Conservation (phyloP, 164 flowering plant species). For the Magnolia officinalis region DNA sequence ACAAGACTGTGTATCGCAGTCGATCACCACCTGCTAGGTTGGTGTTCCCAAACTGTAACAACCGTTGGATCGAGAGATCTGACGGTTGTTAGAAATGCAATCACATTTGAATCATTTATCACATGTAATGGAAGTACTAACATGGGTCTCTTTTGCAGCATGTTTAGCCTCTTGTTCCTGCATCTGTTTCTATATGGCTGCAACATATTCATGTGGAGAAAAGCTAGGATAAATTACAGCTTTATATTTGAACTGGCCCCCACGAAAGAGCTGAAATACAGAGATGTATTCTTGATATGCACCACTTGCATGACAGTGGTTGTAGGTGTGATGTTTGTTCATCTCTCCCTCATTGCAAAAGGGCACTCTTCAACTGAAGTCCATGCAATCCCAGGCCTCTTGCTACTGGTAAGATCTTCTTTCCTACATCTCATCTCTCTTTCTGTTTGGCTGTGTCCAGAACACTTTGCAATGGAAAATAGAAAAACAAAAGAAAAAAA, state of each 20-base stretch:
- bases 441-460: no score
- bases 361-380: constrained; percentile 57
- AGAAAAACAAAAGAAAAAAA: no score
- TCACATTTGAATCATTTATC: not conserved
- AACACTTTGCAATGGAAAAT: no score
- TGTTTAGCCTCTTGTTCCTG: constrained; percentile 84
- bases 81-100: not conserved
- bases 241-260: constrained; percentile 83
- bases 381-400: constrained; percentile 75
- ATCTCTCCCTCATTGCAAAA: constrained; percentile 60
- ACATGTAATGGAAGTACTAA: not conserved
- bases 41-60: not conserved
- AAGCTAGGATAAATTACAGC: constrained; percentile 75
- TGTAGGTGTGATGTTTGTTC: constrained; percentile 73
- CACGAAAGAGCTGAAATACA: constrained; percentile 81
- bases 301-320: constrained; percentile 72
- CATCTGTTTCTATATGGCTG: constrained; percentile 91
- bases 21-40: not conserved
- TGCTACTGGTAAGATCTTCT: constrained; percentile 53
- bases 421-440: not conserved
- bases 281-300: constrained; percentile 91
- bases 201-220: constrained; percentile 91
- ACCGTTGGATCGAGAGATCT: not conserved
- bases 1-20: not conserved
- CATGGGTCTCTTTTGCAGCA: constrained; percentile 49